Conservation (phyloP, 345 rosid genomes). For the Euphorbia peplus region DNA sequence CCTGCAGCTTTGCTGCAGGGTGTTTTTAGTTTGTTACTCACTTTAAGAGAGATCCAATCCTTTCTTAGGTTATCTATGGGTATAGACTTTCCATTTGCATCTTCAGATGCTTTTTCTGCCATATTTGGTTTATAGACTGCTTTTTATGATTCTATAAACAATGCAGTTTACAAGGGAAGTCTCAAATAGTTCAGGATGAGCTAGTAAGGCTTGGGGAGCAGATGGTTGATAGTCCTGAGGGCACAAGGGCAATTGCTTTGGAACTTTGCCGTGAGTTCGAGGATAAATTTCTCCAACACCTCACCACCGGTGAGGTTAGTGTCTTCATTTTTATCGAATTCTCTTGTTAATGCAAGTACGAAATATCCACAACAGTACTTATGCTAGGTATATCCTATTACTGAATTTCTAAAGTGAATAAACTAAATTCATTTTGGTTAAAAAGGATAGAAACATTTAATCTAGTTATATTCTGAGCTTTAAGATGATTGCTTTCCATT, state of each 20-base stretch:
- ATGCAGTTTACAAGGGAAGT: conserved; percentile 87
- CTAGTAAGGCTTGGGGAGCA: conserved; percentile 84
- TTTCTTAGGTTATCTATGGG: background rate
- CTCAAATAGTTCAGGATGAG: conserved; percentile 83
- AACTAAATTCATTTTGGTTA: background rate
- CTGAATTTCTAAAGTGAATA: background rate
- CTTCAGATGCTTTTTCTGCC: background rate
- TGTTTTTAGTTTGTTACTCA: too few relatives aligned
- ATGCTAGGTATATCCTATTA: background rate
- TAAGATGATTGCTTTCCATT: background rate
- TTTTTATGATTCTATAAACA: background rate
- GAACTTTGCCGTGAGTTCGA: conserved; percentile 99
- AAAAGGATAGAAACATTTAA: background rate
- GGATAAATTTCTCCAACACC: conserved; percentile 90
- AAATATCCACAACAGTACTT: background rate
- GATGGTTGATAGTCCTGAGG: conserved; percentile 79
- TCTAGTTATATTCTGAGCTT: background rate
- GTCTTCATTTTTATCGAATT: conserved; percentile 1
- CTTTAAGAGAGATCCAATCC: background rate
- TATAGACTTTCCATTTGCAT: background rate
- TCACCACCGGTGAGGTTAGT: conserved; percentile 89
- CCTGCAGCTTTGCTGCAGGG: conserved; percentile 1
- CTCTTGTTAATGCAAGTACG: background rate
- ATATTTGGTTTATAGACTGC: background rate
- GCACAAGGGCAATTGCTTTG: conserved; percentile 93